Percentiles rank a stretch among this genome's conserved stretches.
Conservation (phyloP, 1,139 yeast species). For the Groenewaldozyma auringiensis region DNA sequence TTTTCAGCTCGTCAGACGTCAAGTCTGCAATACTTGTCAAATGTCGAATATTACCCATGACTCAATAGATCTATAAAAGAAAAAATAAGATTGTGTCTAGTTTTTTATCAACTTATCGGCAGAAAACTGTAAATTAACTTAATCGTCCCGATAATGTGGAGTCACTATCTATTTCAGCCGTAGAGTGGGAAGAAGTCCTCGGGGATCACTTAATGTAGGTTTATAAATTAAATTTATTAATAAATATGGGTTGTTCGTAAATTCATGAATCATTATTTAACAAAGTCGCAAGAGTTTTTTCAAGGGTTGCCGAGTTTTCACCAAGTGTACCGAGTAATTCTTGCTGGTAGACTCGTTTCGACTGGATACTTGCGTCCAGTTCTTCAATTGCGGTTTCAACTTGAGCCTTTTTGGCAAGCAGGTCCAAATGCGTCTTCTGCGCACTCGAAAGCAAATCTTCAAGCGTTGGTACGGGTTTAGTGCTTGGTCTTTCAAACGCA, state of each 20-base stretch:
- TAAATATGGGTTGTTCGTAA: too few species aligned
- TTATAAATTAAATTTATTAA: too few species aligned
- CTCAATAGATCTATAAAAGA: too few species aligned
- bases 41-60: conserved; percentile 43
- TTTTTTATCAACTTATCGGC: too few species aligned
- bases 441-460: not conserved
- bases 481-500: conserved; percentile 1
- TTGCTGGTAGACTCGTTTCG: not conserved
- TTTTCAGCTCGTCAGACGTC: conserved; percentile 56
- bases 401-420: conserved; percentile 3
- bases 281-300: too few species aligned
- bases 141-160: too few species aligned
- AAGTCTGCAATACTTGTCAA: conserved; percentile 73
- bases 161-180: too few species aligned
- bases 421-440: conserved; percentile 5
- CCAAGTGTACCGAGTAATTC: not conserved
- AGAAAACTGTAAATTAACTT: too few species aligned
- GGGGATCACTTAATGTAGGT: too few species aligned
- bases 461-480: conserved; percentile 1
- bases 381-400: conserved; percentile 6
- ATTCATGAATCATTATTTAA: too few species aligned
- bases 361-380: not conserved
- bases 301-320: not conserved
- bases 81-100: too few species aligned
- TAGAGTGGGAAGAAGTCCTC: too few species aligned